Evolutionary conservation across 108 stramenopile species (phyloP), one percentile per base, ranked within the genome.

Genomic region (Skeletonema grethae): DNA sequence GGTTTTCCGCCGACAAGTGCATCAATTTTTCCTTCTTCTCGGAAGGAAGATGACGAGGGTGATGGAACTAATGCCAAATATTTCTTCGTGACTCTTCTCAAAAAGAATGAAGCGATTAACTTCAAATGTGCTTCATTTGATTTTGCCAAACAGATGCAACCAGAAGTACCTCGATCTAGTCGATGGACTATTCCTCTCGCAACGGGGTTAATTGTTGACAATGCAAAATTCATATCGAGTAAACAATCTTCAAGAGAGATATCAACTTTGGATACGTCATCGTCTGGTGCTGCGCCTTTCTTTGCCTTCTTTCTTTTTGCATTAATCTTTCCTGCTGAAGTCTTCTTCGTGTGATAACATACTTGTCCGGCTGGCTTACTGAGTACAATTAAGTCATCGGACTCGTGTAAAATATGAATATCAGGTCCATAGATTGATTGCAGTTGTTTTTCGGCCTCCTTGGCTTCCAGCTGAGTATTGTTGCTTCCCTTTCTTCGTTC

Each of bases 201-300:
- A 48, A 79, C 81, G 0, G 84, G 84, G 57, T 89, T 90, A 18
- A 93, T 34, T 4, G 89, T 90, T 25, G 90, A 90, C 24, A 93
- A 77, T 1, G 76, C 64, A 7, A 90, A 53, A 31, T 84, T 77
- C 63, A 74, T 43, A 45, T 77, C 77, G 36, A 89, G 12, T 63
- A 93, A 61, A n/a, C 90, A 88, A 69, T 90, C 92, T 68, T 86
- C 87, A 30, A 93, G 73, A 68, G 85, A 88, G 20, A 88, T 74
- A 45, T 90, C 89, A 11, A 50, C 32, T 38, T 48, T 67, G 25
- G 46, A 56, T 32, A 74, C 61, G 61, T 58, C 30, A 22, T 56
- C 30, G 32, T 78, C 66, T 31, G 28, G 18, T 20, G 31, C 16
- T 0, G 28, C 22, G 16, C 35, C 20, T 7, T 24, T 38, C 64